Evolutionary conservation across 2,329 filamentous ascomycete genomes (phyloP).

Genomic region (Exophiala xenobiotica): DNA sequence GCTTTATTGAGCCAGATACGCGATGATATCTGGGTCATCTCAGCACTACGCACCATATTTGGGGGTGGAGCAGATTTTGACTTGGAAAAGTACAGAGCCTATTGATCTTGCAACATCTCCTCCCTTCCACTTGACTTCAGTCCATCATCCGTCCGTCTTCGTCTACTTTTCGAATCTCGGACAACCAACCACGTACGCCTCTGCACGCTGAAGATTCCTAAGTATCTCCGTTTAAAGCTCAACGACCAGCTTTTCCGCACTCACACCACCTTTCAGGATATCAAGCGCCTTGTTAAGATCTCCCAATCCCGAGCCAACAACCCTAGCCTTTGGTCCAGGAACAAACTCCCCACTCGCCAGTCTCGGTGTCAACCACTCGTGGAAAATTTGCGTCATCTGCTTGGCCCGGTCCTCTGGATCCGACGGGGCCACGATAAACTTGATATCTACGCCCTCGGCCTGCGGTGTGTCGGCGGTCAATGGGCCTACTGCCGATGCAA

Average conservation of each 20-base stretch:
- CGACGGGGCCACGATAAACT: constrained; percentile 7
- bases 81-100: no score
- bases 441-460: constrained; percentile 25
- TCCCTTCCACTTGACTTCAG: no score
- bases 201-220: no score
- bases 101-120: no score
- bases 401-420: neutral
- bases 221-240: constrained; percentile 5
- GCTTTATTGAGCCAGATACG: constrained; percentile 4
- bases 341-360: constrained; percentile 7
- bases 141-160: no score
- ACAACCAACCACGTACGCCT: no score
- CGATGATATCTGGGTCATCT: neutral
- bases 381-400: constrained; percentile 4
- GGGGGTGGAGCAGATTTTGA: no score
- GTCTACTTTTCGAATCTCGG: no score
- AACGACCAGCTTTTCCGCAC: constrained; percentile 12
- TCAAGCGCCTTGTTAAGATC: constrained; percentile 9
- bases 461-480: constrained; percentile 11
- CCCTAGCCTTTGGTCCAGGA: constrained; percentile 2
- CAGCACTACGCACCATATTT: no score
- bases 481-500: constrained; percentile 21
- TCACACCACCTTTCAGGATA: constrained; percentile 13
- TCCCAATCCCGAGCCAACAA: constrained; percentile 3
- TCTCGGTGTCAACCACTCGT: constrained; percentile 8